Base-by-base conservation (phyloP, 176 grass and related monocot species). In the Neostapfia colusana region DNA sequence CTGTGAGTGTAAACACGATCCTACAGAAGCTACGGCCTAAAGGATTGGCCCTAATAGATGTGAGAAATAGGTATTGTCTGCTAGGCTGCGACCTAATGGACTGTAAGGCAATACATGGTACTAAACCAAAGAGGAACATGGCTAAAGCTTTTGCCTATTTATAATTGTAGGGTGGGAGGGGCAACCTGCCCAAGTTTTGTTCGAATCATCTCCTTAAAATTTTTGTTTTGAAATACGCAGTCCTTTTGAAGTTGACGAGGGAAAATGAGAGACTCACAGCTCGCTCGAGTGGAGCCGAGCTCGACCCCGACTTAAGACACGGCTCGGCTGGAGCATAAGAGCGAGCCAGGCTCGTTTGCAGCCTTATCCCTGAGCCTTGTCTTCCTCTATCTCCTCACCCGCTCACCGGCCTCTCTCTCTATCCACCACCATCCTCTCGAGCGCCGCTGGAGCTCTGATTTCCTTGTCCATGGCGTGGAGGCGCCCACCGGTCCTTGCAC, bases 11-110 rank as follows among this genome's bases (percentile, higher is more conserved):
- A 9, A 54, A 55, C 70, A 72, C n/a, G 70, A 73, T 56, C 18
- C 31, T 23, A 5, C 5, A 0, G 21, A 72, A 21, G 34, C 9
- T 1, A 55, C 50, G 11, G 7, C 31, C 27, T 38, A 73, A 69
- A 69, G 67, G 70, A 57, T 73, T 73, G 50, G 70, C 51, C 35
- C 23, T 56, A 46, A 25, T 27, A 46, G 42, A 69, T 16, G 42
- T 48, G 42, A 45, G 67, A 28, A 48, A 48, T 27, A 16, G 28
- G 24, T 69, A n/a, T n/a, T n/a, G n/a, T n/a, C n/a, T n/a, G n/a
- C n/a, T n/a, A n/a, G n/a, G n/a, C n/a, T n/a, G n/a, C n/a, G n/a
- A n/a, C n/a, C n/a, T n/a, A n/a, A n/a, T n/a, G n/a, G n/a, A n/a
- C n/a, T n/a, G n/a, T n/a, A n/a, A n/a, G n/a, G n/a, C n/a, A n/a